phyloP scores from a whole-genome alignment of 495 filamentous ascomycete genomes.

The Hypoxylon lienhwacheense region DNA sequence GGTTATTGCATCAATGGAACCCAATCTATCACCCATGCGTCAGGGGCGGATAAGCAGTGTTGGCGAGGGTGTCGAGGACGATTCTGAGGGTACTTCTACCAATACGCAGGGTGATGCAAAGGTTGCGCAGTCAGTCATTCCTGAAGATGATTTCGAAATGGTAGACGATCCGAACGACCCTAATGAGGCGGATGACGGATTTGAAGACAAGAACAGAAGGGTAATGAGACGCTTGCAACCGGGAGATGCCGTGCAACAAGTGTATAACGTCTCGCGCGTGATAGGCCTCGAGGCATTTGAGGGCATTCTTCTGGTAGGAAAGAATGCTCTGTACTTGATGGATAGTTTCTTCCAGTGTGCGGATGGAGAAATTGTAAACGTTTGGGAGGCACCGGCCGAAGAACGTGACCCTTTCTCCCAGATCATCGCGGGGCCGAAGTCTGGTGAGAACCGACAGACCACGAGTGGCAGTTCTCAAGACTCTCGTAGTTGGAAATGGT shows the following conservation, averaged over 20 bases:
- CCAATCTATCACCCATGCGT: slow-evolving; percentile 13
- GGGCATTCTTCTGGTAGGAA: slow-evolving; percentile 90
- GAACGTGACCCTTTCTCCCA: slow-evolving; percentile 94
- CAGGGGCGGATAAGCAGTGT: slow-evolving; percentile 19
- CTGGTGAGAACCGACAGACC: slow-evolving; percentile 57
- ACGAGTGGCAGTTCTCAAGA: slow-evolving; percentile 66
- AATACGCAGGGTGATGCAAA: slow-evolving; percentile 28
- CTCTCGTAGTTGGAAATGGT: slow-evolving; percentile 89
- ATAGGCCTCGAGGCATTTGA: slow-evolving; percentile 90
- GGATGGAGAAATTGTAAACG: slow-evolving; percentile 94
- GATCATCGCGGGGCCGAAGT: slow-evolving; percentile 81
- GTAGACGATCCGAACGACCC: slow-evolving; percentile 79
- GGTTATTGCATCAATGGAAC: slow-evolving; percentile 20
- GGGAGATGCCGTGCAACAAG: slow-evolving; percentile 88
- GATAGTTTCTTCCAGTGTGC: slow-evolving; percentile 92
- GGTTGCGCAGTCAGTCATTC: slow-evolving; percentile 42
- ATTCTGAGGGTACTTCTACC: slow-evolving; percentile 23
- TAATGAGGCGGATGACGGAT: slow-evolving; percentile 77
- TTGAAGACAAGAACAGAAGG: slow-evolving; percentile 96
- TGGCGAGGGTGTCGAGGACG: slow-evolving; percentile 38
- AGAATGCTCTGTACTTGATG: slow-evolving; percentile 87
- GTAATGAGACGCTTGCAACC: slow-evolving; percentile 93
- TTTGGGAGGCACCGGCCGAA: slow-evolving; percentile 87
- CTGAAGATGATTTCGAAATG: slow-evolving; percentile 92
- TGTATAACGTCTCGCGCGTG: slow-evolving; percentile 93